Evolutionary conservation across 768 basidiomycete genomes (phyloP).

Genomic region (Trametes cingulata): DNA sequence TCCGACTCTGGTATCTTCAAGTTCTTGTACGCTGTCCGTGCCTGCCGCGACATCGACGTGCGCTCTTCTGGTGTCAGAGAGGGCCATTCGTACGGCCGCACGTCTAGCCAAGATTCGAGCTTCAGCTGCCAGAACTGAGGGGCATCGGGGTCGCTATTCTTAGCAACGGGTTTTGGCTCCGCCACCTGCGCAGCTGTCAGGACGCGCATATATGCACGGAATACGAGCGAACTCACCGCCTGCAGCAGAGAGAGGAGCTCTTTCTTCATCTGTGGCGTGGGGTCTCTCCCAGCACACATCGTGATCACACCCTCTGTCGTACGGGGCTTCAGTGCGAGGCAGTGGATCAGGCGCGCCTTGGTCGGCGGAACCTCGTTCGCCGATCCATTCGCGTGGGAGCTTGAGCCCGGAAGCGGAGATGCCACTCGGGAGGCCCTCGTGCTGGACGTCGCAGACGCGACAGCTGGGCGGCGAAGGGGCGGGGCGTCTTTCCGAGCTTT

Average conservation of each 20-base stretch:
- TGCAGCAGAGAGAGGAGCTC: slow-evolving; percentile 6
- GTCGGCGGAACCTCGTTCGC: slow-evolving; percentile 24
- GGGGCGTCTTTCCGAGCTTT: slow-evolving; percentile 41
- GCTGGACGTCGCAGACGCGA: not conserved
- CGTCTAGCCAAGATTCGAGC: slow-evolving; percentile 60
- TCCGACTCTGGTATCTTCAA: slow-evolving; percentile 62
- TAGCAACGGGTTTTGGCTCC: slow-evolving; percentile 38
- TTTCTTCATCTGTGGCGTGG: slow-evolving; percentile 31
- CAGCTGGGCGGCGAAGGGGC: not conserved
- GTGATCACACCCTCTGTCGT: slow-evolving; percentile 39
- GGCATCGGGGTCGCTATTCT: slow-evolving; percentile 37
- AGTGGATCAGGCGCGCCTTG: slow-evolving; percentile 51
- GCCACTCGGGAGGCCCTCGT: slow-evolving; percentile 17
- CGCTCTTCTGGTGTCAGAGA: slow-evolving; percentile 50
- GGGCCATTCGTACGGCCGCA: slow-evolving; percentile 67
- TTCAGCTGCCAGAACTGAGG: slow-evolving; percentile 56
- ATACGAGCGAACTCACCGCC: not conserved
- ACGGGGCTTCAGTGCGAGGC: slow-evolving; percentile 52
- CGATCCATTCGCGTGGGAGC: slow-evolving; percentile 12
- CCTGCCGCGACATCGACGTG: slow-evolving; percentile 50
- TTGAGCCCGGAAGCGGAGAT: slow-evolving; percentile 28
- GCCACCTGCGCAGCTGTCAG: slow-evolving; percentile 44
- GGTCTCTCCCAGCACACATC: slow-evolving; percentile 48
- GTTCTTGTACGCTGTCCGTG: slow-evolving; percentile 46
- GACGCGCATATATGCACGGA: not conserved